phyloP scores from a whole-genome alignment of 305 asterid species.

The Fraxinus nigra region DNA sequence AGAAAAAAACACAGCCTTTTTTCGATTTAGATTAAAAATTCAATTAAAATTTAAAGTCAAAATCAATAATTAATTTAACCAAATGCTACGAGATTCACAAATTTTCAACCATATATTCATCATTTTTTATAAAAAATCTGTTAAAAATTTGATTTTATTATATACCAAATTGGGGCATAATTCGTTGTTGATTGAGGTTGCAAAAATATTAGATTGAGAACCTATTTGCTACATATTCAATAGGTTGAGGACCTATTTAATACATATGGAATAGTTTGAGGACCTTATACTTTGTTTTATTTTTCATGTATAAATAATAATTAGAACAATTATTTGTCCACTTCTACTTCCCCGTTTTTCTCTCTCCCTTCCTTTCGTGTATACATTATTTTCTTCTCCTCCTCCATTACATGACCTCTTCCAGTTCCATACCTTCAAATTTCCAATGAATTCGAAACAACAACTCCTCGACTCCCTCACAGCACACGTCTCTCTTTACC shows the following conservation, averaged over 20 bases:
- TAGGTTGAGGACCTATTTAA: background rate
- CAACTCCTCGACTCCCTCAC: slow-evolving; percentile 63
- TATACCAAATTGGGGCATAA: background rate
- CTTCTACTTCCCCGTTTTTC: background rate
- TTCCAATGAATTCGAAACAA: slow-evolving; percentile 45
- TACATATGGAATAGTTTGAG: background rate
- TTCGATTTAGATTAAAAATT: too few relatives aligned
- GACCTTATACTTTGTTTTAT: background rate
- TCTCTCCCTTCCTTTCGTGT: slow-evolving; percentile 12
- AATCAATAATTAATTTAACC: too few relatives aligned
- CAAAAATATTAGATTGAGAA: background rate
- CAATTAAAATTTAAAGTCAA: too few relatives aligned
- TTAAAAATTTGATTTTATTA: too few relatives aligned
- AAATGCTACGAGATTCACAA: too few relatives aligned
- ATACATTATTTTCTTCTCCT: background rate
- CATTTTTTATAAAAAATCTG: too few relatives aligned
- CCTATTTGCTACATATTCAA: background rate
- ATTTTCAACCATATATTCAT: too few relatives aligned
- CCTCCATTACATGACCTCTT: slow-evolving; percentile 7
- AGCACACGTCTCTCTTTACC: slow-evolving; percentile 70
- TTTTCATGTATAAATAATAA: background rate
- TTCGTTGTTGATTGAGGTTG: background rate
- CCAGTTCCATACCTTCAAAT: slow-evolving; percentile 7
- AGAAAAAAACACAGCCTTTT: background rate
- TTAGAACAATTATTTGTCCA: background rate